A percentile compares a stretch with the other conserved stretches of the same genome.
Conservation (phyloP, 192 early-diverging fungal genomes). For the Dissophora ornata region DNA sequence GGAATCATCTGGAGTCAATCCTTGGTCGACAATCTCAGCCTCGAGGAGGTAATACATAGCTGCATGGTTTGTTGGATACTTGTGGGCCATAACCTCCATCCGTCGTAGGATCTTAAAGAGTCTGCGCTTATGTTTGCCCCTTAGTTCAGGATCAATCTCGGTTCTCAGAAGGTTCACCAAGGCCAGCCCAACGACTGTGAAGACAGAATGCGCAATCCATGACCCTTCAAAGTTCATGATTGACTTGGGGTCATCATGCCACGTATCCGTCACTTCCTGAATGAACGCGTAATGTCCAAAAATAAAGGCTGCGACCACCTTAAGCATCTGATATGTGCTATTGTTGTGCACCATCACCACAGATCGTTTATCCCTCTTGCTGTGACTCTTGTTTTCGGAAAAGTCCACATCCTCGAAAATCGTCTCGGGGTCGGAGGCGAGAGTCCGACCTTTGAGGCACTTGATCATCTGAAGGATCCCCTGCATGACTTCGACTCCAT, state of each 20-base stretch:
- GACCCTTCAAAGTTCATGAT: constrained; percentile 53
- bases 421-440: constrained; percentile 28
- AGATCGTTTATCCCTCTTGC: not conserved
- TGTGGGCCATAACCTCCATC: constrained; percentile 26
- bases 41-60: constrained; percentile 50
- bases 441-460: constrained; percentile 39
- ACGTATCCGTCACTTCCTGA: constrained; percentile 27
- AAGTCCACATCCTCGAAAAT: constrained; percentile 47
- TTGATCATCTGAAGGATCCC: constrained; percentile 47
- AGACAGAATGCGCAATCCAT: constrained; percentile 39
- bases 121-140: constrained; percentile 1
- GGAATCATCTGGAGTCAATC: not conserved
- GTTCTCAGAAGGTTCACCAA: constrained; percentile 26
- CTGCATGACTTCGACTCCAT: constrained; percentile 52
- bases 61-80: constrained; percentile 46
- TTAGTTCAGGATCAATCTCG: constrained; percentile 12
- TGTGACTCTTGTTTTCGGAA: constrained; percentile 21
- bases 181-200: constrained; percentile 22
- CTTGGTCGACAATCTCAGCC: constrained; percentile 45
- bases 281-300: constrained; percentile 39
- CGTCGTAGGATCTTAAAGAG: constrained; percentile 15
- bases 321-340: constrained; percentile 47
- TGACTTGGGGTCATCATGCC: constrained; percentile 51
- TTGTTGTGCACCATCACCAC: constrained; percentile 38
- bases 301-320: constrained; percentile 31